Evolutionary conservation across 345 rosid species (phyloP).

Genomic region (Streptanthus diversifolius): DNA sequence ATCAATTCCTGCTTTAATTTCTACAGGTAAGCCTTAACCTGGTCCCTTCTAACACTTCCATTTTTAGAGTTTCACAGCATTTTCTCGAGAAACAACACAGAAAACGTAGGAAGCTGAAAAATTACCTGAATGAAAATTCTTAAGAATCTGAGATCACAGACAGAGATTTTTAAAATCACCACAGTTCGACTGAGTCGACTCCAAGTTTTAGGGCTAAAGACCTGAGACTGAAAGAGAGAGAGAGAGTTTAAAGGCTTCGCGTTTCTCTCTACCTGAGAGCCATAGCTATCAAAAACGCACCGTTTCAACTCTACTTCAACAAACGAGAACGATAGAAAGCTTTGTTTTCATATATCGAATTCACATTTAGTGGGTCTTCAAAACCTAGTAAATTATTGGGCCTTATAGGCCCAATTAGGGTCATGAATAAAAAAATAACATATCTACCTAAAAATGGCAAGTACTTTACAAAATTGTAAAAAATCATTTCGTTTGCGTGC

Average conservation of each 20-base stretch:
- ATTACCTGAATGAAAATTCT: background rate
- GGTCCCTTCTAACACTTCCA: background rate
- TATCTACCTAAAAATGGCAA: conserved; percentile 5
- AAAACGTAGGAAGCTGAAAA: background rate
- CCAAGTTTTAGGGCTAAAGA: conserved; percentile 15
- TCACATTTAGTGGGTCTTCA: background rate
- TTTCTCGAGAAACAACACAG: conserved; percentile 7
- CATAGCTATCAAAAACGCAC: background rate
- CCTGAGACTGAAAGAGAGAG: conserved; percentile 12
- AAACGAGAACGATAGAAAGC: background rate
- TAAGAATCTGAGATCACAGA: background rate
- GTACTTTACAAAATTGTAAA: background rate
- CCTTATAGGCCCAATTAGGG: background rate
- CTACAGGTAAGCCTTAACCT: background rate
- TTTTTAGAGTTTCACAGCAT: background rate
- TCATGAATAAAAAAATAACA: background rate
- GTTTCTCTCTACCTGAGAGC: conserved; percentile 15
- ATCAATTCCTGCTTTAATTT: background rate
- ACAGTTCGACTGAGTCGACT: conserved; percentile 15
- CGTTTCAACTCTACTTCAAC: background rate
- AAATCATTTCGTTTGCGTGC: background rate
- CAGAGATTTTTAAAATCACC: background rate
- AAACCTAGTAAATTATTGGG: background rate
- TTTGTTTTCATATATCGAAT: background rate
- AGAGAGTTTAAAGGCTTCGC: background rate